Evolutionary conservation across 257 asterid species (phyloP), one percentile per base, ranked within the genome.

Genomic region (Leptodermis oblonga): DNA sequence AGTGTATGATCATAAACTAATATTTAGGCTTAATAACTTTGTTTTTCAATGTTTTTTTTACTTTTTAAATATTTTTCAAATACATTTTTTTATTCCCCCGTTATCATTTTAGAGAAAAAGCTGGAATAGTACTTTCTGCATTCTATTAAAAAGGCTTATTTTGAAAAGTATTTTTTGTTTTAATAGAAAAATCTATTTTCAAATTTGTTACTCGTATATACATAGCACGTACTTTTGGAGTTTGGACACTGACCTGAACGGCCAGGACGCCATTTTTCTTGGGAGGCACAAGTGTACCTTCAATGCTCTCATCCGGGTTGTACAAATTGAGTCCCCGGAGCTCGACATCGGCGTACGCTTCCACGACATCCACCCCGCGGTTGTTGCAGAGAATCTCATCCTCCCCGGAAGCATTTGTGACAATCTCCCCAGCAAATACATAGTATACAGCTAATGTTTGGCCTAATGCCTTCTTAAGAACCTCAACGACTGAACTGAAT

Each of bases 301-400:
- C 76, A 11, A 87, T 73, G 53, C 74, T 73, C 0, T 82, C 82
- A 30, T 89, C 86, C 5, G 90, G 90, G 34, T 85, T 79, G 49
- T 87, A 68, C 34, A 87, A 79, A 69, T 87, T 70, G 20, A 85
- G 68, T 10, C 82, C 86, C 78, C 64, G 70, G 65, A 87, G 56
- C 2, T 79, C 82, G 0, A 71, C 76, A 45, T 85, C 87, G 14
- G 92, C 84, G 17, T 52, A 69, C 1, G 92, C 94, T 66, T 85
- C 90, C 0, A 67, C 71, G 15, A 89, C 87, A 22, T 82, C 86
- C 0, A 87, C 95, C 54, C 96, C 96, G 45, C 81, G 34, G 53
- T 89, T 89, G 74, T 85, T 84, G 68, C 96, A 87, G 28, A 81
- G 79, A 12, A 89, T 53, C 79, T 85, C 88, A 12, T 86, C 87